Evolutionary conservation across 73 alveolate species (phyloP), one percentile per base, ranked within the genome.

Genomic region (Paramecium sonneborni): DNA sequence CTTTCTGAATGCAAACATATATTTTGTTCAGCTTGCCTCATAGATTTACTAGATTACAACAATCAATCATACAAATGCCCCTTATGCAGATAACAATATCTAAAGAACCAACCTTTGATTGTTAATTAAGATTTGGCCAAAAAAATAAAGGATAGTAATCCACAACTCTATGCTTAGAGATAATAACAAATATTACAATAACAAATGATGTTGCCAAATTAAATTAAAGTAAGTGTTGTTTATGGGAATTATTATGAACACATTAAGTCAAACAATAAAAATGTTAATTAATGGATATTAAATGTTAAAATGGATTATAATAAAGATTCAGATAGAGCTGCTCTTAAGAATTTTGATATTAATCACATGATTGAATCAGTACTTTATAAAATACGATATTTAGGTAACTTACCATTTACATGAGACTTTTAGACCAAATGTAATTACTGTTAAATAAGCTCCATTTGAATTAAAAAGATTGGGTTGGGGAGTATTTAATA

Each of bases 401-500:
- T 57, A 57, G 76, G 76, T 67, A 11, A 67, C 84, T 3, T 67
- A 67, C 12, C 10, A 67, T 0, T 67, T 67, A 67, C 84, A 67
- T 67, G 48, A 10, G 12, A 67, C 84, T 26, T 67, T 67, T 67
- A 15, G 6, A 3, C 84, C 84, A 3, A 32, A 2, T 67, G 26
- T 14, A 26, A 26, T 67, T 67, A 32, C 38, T 21, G 38, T 67
- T 30, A 67, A 26, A 30, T 12, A 67, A 67, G 84, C 46, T 26
- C 84, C 84, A 67, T 67, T 30, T 67, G 3, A 67, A 67, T 67
- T 67, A 67, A 1, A 26, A 30, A 67, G 84, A 67, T n/a, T 67
- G 23, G 84, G 84, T 67, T 67, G 84, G 84, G 84, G 84, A 30
- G 46, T 26, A 24, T 67, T 67, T 67, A 67, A 24, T 3, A 67